Base-by-base conservation (phyloP, 306 rosid species). In the Lathyrus oleraceus region DNA sequence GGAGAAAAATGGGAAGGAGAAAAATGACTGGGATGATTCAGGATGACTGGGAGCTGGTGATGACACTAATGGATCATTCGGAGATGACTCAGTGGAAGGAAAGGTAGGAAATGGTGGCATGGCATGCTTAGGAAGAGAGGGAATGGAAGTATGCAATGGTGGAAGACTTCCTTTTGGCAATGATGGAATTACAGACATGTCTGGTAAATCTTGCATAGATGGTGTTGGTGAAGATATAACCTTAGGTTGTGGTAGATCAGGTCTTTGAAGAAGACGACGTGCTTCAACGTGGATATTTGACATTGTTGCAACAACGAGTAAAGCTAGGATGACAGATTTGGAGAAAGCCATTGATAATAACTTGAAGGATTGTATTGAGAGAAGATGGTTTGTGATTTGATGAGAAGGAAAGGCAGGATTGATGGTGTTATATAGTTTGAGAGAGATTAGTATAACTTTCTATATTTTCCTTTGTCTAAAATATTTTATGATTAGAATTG, bases 1-100 rank as follows among this genome's bases (percentile, higher is more conserved):
- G 3, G 84, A 71, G 63, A 81, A 11, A 66, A 81, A 71, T 11
- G 84, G 61, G 60, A 80, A 27, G 4, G 77, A 67, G 11, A 70
- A 12, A n/a, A n/a, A n/a, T n/a, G n/a, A n/a, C n/a, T n/a, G n/a
- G n/a, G n/a, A n/a, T n/a, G n/a, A n/a, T n/a, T n/a, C n/a, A n/a
- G n/a, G n/a, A n/a, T n/a, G n/a, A n/a, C n/a, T n/a, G n/a, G n/a
- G n/a, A n/a, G n/a, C n/a, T n/a, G n/a, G n/a, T n/a, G n/a, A n/a
- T n/a, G n/a, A n/a, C n/a, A n/a, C n/a, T n/a, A n/a, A n/a, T n/a
- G n/a, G n/a, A n/a, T n/a, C n/a, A n/a, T n/a, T n/a, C n/a, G n/a
- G n/a, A n/a, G n/a, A n/a, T n/a, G n/a, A n/a, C n/a, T n/a, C n/a
- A n/a, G n/a, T n/a, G n/a, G n/a, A n/a, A n/a, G n/a, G n/a, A n/a